phyloP scores from a whole-genome alignment of 257 asterid species.

The Knoxia roxburghii region DNA sequence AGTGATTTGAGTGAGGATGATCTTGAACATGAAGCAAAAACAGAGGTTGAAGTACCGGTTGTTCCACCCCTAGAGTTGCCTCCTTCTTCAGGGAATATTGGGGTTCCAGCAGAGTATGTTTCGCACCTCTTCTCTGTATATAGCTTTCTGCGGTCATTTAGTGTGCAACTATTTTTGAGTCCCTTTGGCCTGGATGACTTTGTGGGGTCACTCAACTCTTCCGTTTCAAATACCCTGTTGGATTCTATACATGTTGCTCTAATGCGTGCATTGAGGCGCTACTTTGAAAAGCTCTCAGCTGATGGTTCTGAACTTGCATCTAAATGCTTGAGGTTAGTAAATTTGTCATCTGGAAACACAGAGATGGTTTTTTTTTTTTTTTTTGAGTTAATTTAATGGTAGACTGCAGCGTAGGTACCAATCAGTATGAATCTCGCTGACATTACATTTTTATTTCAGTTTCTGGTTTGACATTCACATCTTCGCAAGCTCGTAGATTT shows the following conservation, averaged over 20 bases:
- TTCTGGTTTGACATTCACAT: not conserved
- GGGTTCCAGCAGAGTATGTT: conserved; percentile 60
- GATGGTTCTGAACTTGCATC: conserved; percentile 66
- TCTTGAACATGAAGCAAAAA: conserved; percentile 24
- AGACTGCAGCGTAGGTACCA: not conserved
- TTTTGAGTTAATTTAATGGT: not conserved
- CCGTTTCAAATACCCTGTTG: conserved; percentile 62
- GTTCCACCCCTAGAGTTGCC: conserved; percentile 75
- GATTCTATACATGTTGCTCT: conserved; percentile 80
- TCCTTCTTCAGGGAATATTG: conserved; percentile 72
- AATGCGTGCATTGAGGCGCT: conserved; percentile 54
- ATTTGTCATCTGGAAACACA: not conserved
- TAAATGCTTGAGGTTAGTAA: conserved; percentile 59
- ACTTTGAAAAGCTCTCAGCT: conserved; percentile 51
- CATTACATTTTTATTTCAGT: not conserved
- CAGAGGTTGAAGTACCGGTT: conserved; percentile 39
- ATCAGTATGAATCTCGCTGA: not conserved
- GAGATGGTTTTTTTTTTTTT: too few species aligned
- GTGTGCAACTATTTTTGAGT: conserved; percentile 57
- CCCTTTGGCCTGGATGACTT: conserved; percentile 81
- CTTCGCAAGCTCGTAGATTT: not conserved
- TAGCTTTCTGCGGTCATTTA: conserved; percentile 68
- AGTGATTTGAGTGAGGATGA: conserved; percentile 50
- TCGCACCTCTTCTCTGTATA: conserved; percentile 67
- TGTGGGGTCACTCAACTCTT: conserved; percentile 86